These are phyloP conservation scores for Cercospora citrullina DNA, from an alignment of 2,329 filamentous ascomycete species.

Conservation along the genomic window DNA sequence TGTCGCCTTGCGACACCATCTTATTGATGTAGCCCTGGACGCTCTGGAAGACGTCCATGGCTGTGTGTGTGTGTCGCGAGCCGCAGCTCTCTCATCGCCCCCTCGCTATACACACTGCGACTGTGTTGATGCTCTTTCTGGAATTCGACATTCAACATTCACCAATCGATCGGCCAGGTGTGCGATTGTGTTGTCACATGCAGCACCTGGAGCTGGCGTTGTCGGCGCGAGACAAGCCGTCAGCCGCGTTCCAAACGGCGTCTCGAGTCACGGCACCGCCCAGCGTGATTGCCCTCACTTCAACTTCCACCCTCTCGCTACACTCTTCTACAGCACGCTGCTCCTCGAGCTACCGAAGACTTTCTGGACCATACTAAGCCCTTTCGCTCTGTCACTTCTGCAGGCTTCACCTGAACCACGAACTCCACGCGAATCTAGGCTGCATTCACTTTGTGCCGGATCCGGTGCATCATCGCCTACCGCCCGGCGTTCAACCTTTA, in stretches of 20 bases:
- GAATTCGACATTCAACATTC: not conserved
- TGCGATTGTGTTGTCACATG: not conserved
- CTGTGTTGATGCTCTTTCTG: not conserved
- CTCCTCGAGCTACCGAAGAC: not conserved
- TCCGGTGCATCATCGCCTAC: slow-evolving; percentile 16
- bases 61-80: slow-evolving; percentile 3
- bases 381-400: not conserved
- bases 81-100: slow-evolving; percentile 8
- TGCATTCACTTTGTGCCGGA: slow-evolving; percentile 15
- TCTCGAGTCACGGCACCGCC: not conserved
- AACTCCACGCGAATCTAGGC: slow-evolving; percentile 4
- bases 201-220: not conserved
- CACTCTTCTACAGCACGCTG: not conserved
- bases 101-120: not conserved
- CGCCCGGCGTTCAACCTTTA: slow-evolving; percentile 21
- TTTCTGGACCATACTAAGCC: not conserved
- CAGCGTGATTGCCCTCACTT: not conserved
- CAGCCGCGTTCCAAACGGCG: not conserved
- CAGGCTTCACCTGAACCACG: not conserved
- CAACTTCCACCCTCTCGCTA: not conserved
- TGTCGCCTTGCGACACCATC: slow-evolving; percentile 84
- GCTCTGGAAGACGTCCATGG: slow-evolving; percentile 91
- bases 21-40: slow-evolving; percentile 94
- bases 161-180: not conserved
- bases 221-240: not conserved